These are phyloP conservation scores for Begonia fuchsioides DNA, from an alignment of 306 rosid genomes.

Conservation along the genomic window DNA sequence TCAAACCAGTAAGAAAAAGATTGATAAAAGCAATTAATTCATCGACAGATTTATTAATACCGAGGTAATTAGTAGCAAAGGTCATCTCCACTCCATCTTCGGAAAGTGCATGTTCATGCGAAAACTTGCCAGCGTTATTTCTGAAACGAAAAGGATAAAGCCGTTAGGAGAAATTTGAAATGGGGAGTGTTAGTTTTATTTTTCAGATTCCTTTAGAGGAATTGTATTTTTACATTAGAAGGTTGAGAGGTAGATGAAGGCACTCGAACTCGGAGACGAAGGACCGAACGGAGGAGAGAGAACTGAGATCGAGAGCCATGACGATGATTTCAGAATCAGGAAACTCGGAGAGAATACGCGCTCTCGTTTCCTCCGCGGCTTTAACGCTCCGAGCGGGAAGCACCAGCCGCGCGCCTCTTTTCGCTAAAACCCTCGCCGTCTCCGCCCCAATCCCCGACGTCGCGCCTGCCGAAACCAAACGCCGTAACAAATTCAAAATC, in stretches of 20 bases:
- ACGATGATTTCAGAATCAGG: conserved; percentile 37
- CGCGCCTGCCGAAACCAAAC: conserved; percentile 28
- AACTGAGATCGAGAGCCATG: conserved; percentile 76
- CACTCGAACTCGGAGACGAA: conserved; percentile 48
- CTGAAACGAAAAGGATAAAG: conserved; percentile 13
- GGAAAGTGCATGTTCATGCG: conserved; percentile 49
- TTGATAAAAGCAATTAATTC: background rate
- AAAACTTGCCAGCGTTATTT: conserved; percentile 84
- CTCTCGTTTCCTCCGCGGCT: conserved; percentile 59
- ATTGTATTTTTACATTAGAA: conserved; percentile 43
- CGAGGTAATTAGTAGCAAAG: conserved; percentile 80
- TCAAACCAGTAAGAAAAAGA: background rate
- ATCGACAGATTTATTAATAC: conserved; percentile 10
- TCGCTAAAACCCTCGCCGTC: conserved; percentile 75
- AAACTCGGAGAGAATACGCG: conserved; percentile 41
- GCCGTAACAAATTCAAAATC: too few relatives aligned
- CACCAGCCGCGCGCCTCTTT: conserved; percentile 62
- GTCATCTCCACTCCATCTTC: conserved; percentile 90
- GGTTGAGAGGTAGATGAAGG: conserved; percentile 53
- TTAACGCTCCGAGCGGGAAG: conserved; percentile 65
- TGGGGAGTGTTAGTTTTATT: too few relatives aligned
- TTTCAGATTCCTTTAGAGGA: background rate
- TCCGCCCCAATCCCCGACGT: conserved; percentile 94
- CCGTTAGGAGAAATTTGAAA: too few relatives aligned
- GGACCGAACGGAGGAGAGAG: conserved; percentile 43